Evolutionary conservation across 805 yeast genomes (phyloP).

Genomic region (Saccharomyces eubayanus): DNA sequence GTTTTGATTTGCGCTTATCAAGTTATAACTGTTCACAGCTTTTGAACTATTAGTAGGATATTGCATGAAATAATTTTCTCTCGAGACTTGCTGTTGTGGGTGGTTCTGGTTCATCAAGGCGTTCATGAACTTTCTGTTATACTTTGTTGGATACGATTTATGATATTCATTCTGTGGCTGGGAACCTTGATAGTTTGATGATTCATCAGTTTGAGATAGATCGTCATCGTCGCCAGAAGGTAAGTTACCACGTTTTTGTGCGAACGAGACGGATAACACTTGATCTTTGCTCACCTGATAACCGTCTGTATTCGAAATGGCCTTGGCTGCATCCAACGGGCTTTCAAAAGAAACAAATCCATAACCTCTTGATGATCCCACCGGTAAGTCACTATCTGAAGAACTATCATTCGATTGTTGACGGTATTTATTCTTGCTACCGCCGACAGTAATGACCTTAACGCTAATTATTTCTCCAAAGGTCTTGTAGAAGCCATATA

Average conservation of each 20-base stretch:
- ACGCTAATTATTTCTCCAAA: slow-evolving; percentile 50
- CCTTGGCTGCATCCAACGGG: slow-evolving; percentile 59
- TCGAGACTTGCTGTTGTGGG: slow-evolving; percentile 5
- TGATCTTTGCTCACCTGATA: slow-evolving; percentile 40
- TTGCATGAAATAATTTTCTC: background rate
- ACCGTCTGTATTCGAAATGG: slow-evolving; percentile 46
- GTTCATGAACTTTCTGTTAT: slow-evolving; percentile 22
- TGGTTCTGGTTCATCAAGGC: slow-evolving; percentile 21
- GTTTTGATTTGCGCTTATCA: background rate
- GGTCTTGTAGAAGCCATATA: slow-evolving; percentile 34
- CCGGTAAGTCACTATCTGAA: slow-evolving; percentile 5
- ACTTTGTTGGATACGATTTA: slow-evolving; percentile 3
- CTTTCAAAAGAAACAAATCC: slow-evolving; percentile 72
- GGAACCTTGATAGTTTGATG: background rate
- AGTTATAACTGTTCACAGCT: background rate
- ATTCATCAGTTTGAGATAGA: background rate
- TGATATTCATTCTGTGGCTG: background rate
- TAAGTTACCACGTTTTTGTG: slow-evolving; percentile 37
- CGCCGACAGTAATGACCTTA: slow-evolving; percentile 43
- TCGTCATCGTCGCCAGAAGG: background rate
- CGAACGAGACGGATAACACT: slow-evolving; percentile 61
- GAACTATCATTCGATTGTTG: slow-evolving; percentile 1
- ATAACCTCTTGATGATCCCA: slow-evolving; percentile 54
- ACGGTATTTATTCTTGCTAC: slow-evolving; percentile 15
- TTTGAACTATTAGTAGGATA: background rate